Conservation (phyloP, 805 yeast species). For the Torulaspora quercuum region DNA sequence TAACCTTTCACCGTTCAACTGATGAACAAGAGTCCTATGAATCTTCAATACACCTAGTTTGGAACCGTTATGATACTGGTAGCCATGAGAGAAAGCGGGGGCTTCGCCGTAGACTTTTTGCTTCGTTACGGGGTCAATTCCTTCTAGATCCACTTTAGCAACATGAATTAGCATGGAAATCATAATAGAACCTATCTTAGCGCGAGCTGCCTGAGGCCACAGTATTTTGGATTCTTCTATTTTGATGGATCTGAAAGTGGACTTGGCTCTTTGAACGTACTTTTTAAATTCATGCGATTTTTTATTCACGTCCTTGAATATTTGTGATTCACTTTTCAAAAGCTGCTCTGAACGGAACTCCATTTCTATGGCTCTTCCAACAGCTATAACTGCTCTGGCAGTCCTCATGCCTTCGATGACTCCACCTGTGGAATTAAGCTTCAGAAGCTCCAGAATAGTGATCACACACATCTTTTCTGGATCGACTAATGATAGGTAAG, state of each 20-base stretch:
- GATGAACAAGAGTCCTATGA: slow-evolving; percentile 64
- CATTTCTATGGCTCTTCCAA: slow-evolving; percentile 79
- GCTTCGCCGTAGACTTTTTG: slow-evolving; percentile 63
- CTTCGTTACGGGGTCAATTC: slow-evolving; percentile 76
- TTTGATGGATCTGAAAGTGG: slow-evolving; percentile 38
- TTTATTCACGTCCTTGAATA: slow-evolving; percentile 51
- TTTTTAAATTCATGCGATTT: slow-evolving; percentile 43
- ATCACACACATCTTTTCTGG: slow-evolving; percentile 81
- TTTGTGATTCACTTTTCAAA: slow-evolving; percentile 52
- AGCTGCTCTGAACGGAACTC: slow-evolving; percentile 75
- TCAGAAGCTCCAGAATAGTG: slow-evolving; percentile 76
- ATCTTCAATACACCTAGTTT: slow-evolving; percentile 77
- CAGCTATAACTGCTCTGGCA: slow-evolving; percentile 73
- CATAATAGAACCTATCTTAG: slow-evolving; percentile 79
- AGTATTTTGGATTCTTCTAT: slow-evolving; percentile 39
- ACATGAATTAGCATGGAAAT: slow-evolving; percentile 72
- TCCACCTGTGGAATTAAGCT: slow-evolving; percentile 71
- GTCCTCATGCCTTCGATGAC: slow-evolving; percentile 78
- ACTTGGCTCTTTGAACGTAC: slow-evolving; percentile 40
- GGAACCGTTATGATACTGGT: slow-evolving; percentile 74
- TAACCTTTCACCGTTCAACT: slow-evolving; percentile 62
- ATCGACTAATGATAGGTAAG: slow-evolving; percentile 65
- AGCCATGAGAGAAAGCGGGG: slow-evolving; percentile 88
- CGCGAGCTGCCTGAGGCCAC: slow-evolving; percentile 57
- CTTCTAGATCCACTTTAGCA: slow-evolving; percentile 77